Evolutionary conservation across 2,329 filamentous ascomycete genomes (phyloP).

Genomic region (Fusarium tjaetaba): DNA sequence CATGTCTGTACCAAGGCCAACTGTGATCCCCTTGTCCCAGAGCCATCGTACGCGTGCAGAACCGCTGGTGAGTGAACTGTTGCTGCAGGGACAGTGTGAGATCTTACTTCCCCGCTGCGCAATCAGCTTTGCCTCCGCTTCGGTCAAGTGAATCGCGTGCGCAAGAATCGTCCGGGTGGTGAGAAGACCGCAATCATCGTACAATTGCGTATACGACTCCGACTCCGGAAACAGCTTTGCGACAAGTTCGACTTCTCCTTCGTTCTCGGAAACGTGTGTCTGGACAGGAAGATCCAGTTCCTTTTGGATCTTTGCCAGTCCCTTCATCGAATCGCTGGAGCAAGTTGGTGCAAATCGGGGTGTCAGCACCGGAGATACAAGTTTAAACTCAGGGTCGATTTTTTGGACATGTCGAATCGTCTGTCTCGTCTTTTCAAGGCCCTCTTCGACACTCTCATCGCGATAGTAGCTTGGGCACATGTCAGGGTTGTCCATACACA

Average conservation of each 20-base stretch:
- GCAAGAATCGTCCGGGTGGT: conserved; percentile 81
- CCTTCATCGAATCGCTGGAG: conserved; percentile 66
- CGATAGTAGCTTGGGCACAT: conserved; percentile 81
- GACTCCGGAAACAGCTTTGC: conserved; percentile 72
- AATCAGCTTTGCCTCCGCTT: conserved; percentile 73
- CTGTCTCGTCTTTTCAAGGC: conserved; percentile 64
- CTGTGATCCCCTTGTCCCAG: conserved; percentile 76
- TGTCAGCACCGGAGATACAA: conserved; percentile 85
- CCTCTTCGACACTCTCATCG: conserved; percentile 71
- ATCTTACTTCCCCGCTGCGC: conserved; percentile 71
- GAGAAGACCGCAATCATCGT: conserved; percentile 77
- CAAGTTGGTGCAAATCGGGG: conserved; percentile 74
- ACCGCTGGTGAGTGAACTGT: conserved; percentile 83
- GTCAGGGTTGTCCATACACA: conserved; percentile 85
- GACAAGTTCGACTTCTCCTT: conserved; percentile 77
- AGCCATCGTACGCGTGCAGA: conserved; percentile 79
- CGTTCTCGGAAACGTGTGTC: conserved; percentile 91
- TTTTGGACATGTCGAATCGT: conserved; percentile 72
- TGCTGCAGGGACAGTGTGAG: conserved; percentile 88
- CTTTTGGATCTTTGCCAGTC: conserved; percentile 71
- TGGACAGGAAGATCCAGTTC: conserved; percentile 76
- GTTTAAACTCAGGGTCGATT: conserved; percentile 71
- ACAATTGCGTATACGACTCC: conserved; percentile 77
- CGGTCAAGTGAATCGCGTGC: conserved; percentile 81
- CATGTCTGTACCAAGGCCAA: conserved; percentile 92